Percentiles rank a stretch among this genome's conserved stretches.
phyloP scores from a whole-genome alignment of 352 stramenopile genomes.

The Phytophthora capsici region DNA sequence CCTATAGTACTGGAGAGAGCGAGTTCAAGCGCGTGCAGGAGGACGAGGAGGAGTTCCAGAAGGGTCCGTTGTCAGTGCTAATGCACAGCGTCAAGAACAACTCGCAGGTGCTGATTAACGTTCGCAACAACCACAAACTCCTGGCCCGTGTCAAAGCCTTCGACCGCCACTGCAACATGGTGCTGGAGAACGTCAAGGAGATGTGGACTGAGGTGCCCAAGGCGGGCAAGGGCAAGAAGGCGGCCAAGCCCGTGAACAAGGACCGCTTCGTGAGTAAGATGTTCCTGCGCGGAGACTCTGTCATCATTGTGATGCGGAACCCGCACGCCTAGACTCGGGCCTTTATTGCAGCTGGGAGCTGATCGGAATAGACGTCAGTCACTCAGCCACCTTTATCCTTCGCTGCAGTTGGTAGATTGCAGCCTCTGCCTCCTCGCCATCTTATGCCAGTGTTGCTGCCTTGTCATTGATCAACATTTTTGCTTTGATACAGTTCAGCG shows the following conservation, averaged over 20 bases:
- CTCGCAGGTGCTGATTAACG: conserved; percentile 99
- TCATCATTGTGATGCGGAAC: conserved; percentile 99
- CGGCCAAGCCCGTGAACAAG: conserved; percentile 97
- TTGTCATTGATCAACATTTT: conserved; percentile 2
- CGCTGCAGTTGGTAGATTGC: conserved; percentile 11
- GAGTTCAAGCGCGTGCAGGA: conserved; percentile 90
- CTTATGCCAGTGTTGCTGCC: conserved; percentile 5
- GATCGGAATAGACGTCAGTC: conserved; percentile 34
- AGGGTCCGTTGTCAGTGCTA: conserved; percentile 96
- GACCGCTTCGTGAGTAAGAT: conserved; percentile 99
- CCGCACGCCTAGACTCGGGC: conserved; percentile 78
- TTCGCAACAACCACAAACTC: conserved; percentile 99
- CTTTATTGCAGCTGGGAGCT: conserved; percentile 31
- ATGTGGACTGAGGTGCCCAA: conserved; percentile 99
- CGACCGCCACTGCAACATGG: conserved; percentile 99
- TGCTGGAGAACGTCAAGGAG: conserved; percentile 99
- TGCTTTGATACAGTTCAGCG: not conserved
- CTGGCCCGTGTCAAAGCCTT: conserved; percentile 99
- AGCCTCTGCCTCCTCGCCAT: conserved; percentile 12
- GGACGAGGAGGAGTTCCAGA: conserved; percentile 95
- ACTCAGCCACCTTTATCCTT: conserved; percentile 12
- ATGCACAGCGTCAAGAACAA: conserved; percentile 98
- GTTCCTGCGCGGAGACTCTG: conserved; percentile 99
- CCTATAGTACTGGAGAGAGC: conserved; percentile 35
- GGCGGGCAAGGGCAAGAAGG: conserved; percentile 96